Evolutionary conservation across 331 rosid genomes (phyloP), one percentile per base, ranked within the genome.

Genomic region (Malus hybrid): DNA sequence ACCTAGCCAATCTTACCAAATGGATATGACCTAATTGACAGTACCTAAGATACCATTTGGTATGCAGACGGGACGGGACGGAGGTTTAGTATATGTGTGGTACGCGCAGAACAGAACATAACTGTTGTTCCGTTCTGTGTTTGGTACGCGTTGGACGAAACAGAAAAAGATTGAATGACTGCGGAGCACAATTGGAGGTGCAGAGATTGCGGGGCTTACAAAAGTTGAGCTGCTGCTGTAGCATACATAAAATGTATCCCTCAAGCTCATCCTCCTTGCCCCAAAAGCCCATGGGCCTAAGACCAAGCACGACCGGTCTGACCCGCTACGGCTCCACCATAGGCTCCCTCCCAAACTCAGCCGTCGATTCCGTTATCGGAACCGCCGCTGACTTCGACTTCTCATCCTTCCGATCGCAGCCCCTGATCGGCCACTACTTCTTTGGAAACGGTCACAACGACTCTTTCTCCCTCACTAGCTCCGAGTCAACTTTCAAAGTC

Each of bases 321-420:
- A 87, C 92, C 22, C 93, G 96, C 14, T 91, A 88, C 56, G 93
- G 85, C 24, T 91, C 93, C 0, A 92, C 96, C 1, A 93, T 93
- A 0, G 84, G 96, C 20, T 87, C 97, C 69, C 90, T 90, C 64
- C 85, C 89, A 1, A 73, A 80, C n/a, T 64, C 81, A 44, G 88
- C 96, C 32, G 92, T 92, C 10, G 93, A 92, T 44, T 89, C 89
- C 3, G 80, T 92, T 20, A 78, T 92, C 33, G 86, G 73, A 4
- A 68, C 81, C 11, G 79, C 22, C 60, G 42, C 76, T 50, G 79
- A 75, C 19, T 61, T 73, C 13, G 86, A 82, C 34, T 82, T 75
- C 76, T 48, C 80, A 3, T 50, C 70, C 65, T 77, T 80, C 64
- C 76, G 85, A 39, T 73, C 76, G 24, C 70, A 66, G 29, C 75